phyloP scores from a whole-genome alignment of 208 protist species.

The Dictyostelium gargantuum region DNA sequence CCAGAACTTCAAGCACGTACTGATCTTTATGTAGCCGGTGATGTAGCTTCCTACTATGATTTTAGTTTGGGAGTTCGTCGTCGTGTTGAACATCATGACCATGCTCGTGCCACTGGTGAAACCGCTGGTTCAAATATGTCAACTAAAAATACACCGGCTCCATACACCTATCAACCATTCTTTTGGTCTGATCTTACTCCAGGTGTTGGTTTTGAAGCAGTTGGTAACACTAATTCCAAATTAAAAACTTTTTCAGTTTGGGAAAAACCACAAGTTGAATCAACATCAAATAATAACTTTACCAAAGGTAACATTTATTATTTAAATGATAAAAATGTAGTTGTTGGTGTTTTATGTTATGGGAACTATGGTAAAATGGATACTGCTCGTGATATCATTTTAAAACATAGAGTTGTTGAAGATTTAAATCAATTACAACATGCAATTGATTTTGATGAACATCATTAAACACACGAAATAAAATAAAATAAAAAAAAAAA shows the following conservation, averaged over 20 bases:
- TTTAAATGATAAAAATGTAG: constrained; percentile 5
- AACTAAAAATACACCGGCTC: background rate
- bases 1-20: constrained; percentile 50
- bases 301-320: constrained; percentile 56
- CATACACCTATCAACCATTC: constrained; percentile 62
- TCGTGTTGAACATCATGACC: constrained; percentile 57
- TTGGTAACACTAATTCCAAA: constrained; percentile 43
- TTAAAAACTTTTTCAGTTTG: constrained; percentile 57
- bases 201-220: constrained; percentile 37
- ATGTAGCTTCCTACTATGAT: constrained; percentile 56
- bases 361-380: constrained; percentile 48
- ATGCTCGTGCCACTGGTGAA: constrained; percentile 46
- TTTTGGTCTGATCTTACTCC: constrained; percentile 61
- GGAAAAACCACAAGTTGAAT: constrained; percentile 4
- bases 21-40: constrained; percentile 55
- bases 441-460: constrained; percentile 26
- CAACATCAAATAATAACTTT: background rate
- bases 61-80: background rate
- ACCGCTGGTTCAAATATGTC: constrained; percentile 48
- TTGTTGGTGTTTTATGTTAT: constrained; percentile 44
- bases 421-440: constrained; percentile 34
- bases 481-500: background rate
- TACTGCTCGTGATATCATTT: background rate
- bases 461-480: constrained; percentile 2
- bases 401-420: background rate